Percentiles rank a stretch among this genome's conserved stretches.
Evolutionary conservation across 2,329 filamentous ascomycete species (phyloP).

Genomic region (Nothophaeocryptopus gaeumannii): DNA sequence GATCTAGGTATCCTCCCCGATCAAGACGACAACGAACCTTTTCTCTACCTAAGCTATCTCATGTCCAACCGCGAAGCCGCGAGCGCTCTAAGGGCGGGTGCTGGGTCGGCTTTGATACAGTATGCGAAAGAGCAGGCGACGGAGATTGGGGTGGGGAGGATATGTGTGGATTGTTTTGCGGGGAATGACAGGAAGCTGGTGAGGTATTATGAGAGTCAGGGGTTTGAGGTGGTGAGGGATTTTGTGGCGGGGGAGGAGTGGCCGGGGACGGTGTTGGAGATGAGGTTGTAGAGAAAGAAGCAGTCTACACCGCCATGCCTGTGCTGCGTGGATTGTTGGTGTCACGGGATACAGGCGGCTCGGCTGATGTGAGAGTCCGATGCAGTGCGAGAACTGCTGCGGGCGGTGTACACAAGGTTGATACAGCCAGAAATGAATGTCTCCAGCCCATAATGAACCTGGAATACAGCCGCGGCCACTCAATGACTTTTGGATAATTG

Average conservation of each 20-base stretch:
- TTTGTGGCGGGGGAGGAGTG: conserved; percentile 12
- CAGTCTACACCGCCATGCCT: no score
- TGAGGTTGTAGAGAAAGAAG: conserved; percentile 6
- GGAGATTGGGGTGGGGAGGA: conserved; percentile 4
- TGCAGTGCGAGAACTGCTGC: no score
- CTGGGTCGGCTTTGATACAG: conserved; percentile 13
- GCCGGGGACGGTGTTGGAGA: conserved; percentile 20
- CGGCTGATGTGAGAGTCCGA: no score
- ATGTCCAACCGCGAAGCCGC: conserved; percentile 19
- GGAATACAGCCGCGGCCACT: no score
- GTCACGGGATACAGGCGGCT: no score
- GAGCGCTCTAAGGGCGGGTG: conserved; percentile 6
- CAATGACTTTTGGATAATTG: no score
- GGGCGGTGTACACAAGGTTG: no score
- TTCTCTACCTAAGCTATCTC: conserved; percentile 18
- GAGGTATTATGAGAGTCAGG: conserved; percentile 23
- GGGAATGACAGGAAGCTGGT: conserved; percentile 20
- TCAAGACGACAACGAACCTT: conserved; percentile 17
- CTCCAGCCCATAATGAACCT: no score
- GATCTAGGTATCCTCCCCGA: conserved; percentile 61
- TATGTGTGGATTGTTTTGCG: conserved; percentile 21
- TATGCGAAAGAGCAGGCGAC: conserved; percentile 10
- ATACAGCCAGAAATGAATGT: no score
- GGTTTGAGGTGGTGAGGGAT: conserved; percentile 15
- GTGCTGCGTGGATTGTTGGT: no score